Base-by-base conservation (phyloP, 2,329 filamentous ascomycete genomes). In the Myriosclerotinia scirpicola region DNA sequence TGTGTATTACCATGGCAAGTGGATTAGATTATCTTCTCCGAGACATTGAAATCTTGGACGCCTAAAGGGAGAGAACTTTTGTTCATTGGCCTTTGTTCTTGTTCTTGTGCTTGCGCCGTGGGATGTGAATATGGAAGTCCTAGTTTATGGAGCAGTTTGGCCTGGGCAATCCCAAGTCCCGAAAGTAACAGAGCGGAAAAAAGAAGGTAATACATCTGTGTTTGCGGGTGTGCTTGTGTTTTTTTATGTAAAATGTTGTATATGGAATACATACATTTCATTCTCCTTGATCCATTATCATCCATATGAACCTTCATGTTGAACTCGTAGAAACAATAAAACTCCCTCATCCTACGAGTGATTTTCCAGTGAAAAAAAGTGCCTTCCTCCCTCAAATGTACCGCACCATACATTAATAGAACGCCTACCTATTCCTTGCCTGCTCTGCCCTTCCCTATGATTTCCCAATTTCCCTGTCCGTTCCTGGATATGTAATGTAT, bases 401-500 rank as follows among this genome's bases (percentile, higher is more conserved):
- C 20, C 9, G 34, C 42, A 22, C 56, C 8, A 60, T 60, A 48
- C 42, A 60, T 38, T 36, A 42, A 50, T 46, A 60, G 56, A 60
- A 60, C 56, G 56, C 56, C 56, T 22, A 22, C 56, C 42, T 7
- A 60, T 60, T 60, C 56, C 56, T 36, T 38, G 42, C 56, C 44
- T 60, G 30, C 17, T 60, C 56, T 60, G 42, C 14, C 56, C 20
- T 48, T 38, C 20, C 42, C 22, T 2, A 48, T 22, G 30, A 60
- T 60, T 60, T 64, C 30, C 62, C 42, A 38, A 46, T 22, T 22
- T 30, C 20, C 40, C 42, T 34, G 42, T 65, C 62, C 62, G 62
- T 65, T 65, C 53, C 62, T 46, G 62, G 62, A 65, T 59, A 58
- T 65, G 17, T 65, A 46, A 48, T 55, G 44, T 65, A 38, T 65